phyloP scores from a whole-genome alignment of 2,329 filamentous ascomycete species.

The Dactylellina cionopaga region DNA sequence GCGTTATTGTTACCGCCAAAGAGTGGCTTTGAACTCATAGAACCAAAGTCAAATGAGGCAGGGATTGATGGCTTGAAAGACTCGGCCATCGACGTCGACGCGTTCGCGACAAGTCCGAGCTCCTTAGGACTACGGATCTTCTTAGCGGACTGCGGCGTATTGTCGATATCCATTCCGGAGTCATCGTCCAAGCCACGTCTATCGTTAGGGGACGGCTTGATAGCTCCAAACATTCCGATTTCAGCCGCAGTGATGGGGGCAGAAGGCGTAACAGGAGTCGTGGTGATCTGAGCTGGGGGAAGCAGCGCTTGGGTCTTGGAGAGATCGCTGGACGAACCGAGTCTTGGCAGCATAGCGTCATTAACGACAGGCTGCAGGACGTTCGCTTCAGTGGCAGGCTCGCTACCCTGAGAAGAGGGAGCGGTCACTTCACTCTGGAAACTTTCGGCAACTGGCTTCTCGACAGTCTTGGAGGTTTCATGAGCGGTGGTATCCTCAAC shows the following conservation, averaged over 20 bases:
- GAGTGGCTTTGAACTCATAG: slow-evolving; percentile 28
- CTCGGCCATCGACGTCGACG: slow-evolving; percentile 30
- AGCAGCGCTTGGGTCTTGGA: slow-evolving; percentile 36
- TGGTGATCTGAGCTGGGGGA: slow-evolving; percentile 28
- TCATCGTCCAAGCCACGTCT: slow-evolving; percentile 46
- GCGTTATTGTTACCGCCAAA: slow-evolving; percentile 33
- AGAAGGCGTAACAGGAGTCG: slow-evolving; percentile 31
- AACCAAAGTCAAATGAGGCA: slow-evolving; percentile 42
- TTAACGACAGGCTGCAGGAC: slow-evolving; percentile 49
- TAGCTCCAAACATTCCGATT: slow-evolving; percentile 48
- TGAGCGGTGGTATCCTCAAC: slow-evolving; percentile 33
- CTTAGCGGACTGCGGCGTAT: slow-evolving; percentile 47
- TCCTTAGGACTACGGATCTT: slow-evolving; percentile 36
- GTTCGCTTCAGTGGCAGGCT: slow-evolving; percentile 11
- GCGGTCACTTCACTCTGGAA: slow-evolving; percentile 26
- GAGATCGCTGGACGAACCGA: slow-evolving; percentile 25
- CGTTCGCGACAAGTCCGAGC: slow-evolving; percentile 29
- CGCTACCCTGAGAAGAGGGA: slow-evolving; percentile 21
- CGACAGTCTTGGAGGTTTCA: not conserved
- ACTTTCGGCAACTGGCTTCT: slow-evolving; percentile 6
- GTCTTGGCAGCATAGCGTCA: slow-evolving; percentile 42
- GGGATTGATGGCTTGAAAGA: slow-evolving; percentile 39
- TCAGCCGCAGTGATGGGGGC: slow-evolving; percentile 43
- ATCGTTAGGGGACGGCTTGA: slow-evolving; percentile 42
- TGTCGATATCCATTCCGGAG: slow-evolving; percentile 51